Evolutionary conservation across 2,329 filamentous ascomycete genomes (phyloP), one percentile per base, ranked within the genome.

Genomic region (Phialemoniopsis sp.): DNA sequence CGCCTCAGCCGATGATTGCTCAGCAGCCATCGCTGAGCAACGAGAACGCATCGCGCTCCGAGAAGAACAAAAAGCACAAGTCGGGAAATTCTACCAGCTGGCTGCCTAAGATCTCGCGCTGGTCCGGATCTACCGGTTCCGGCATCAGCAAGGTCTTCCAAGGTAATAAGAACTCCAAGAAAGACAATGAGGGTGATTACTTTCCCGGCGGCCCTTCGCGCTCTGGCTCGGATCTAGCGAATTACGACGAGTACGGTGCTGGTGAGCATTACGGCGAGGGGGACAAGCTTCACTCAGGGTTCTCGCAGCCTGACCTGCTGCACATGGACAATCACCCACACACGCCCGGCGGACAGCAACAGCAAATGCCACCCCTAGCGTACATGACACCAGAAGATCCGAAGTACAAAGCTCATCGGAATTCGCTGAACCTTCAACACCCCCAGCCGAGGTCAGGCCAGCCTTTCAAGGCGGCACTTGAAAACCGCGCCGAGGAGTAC

Each of bases 121-220:
- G 93, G 93, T 97, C 91, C 0, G 93, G 94, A 66, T 97, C 91
- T 3, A 98, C 93, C 0, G 79, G 90, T 4, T 95, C 89, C 1
- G 95, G 89, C 44, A 81, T 89, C 32, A 83, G 87, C 33, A 85
- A 85, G 50, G 85, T 84, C 31, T 85, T 90, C 59, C 80, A 85
- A 31, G 80, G 78, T 52, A 87, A 80, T 56, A 78, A 75, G 52
- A 72, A 76, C 32, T 70, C 71, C 65, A 82, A 68, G 64, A 81
- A 71, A 60, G 83, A 68, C 64, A 82, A 62, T 60, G 80, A 64
- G 73, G 61, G 29, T 62, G 70, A 40, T 17, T 45, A 49, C 13
- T 56, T 45, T 40, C 48, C 51, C 42, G 46, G 45, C 21, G 42
- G 43, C 4, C 68, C 69, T n/a, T 95, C 89, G 26, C 81, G 85